Percentiles rank a stretch among this genome's conserved stretches.
These are phyloP conservation scores for Lactifluus piperatus DNA, from an alignment of 768 basidiomycete species.

Conservation along the genomic window DNA sequence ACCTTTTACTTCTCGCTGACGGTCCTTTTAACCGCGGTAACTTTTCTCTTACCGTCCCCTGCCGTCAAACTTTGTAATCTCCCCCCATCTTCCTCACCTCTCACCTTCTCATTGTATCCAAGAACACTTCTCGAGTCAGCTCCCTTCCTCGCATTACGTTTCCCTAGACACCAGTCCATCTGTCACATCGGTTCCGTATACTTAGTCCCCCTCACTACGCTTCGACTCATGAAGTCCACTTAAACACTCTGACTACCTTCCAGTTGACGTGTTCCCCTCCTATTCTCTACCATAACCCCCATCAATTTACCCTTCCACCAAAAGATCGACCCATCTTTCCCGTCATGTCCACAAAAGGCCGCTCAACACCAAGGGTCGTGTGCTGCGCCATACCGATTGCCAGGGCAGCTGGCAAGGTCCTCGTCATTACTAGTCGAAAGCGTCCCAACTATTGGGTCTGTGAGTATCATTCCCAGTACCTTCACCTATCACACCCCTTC, in stretches of 20 bases:
- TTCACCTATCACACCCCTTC: neutral
- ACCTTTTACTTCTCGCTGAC: neutral
- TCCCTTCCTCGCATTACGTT: conserved; percentile 10
- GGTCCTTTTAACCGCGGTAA: neutral
- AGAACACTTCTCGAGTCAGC: neutral
- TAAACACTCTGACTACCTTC: conserved; percentile 8
- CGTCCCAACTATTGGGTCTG: conserved; percentile 77
- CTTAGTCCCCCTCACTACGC: neutral
- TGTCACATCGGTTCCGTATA: conserved; percentile 4
- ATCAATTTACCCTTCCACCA: neutral
- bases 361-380: conserved; percentile 73
- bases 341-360: conserved; percentile 49
- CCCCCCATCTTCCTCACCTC: neutral
- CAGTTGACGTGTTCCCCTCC: neutral
- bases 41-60: neutral
- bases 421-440: conserved; percentile 80
- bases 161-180: neutral
- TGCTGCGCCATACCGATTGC: conserved; percentile 87
- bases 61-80: neutral
- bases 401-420: conserved; percentile 63
- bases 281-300: neutral
- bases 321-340: neutral
- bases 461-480: conserved; percentile 40
- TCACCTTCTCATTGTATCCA: neutral
- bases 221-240: conserved; percentile 20